Percentiles rank a stretch among this genome's conserved stretches.
Evolutionary conservation across 78 protist species (phyloP).

Genomic region (Dictyostelium discoideum): DNA sequence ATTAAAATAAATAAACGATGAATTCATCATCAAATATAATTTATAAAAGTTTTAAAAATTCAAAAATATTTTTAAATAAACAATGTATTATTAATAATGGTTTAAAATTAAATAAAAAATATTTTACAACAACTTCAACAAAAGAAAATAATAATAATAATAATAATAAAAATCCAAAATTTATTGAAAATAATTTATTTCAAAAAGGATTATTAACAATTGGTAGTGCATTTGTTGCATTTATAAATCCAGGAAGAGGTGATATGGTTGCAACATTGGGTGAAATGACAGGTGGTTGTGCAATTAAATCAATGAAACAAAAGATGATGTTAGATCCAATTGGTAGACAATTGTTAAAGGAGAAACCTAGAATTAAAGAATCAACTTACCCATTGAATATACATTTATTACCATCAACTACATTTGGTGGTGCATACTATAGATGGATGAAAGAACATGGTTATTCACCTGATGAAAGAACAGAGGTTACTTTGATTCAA

Average conservation of each 20-base stretch:
- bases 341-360: conserved; percentile 25
- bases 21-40: background rate
- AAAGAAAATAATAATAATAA: background rate
- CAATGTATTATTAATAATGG: background rate
- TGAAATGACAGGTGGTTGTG: conserved; percentile 72
- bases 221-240: conserved; percentile 60
- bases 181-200: conserved; percentile 44
- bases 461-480: conserved; percentile 77
- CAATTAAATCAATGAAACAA: conserved; percentile 22
- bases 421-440: conserved; percentile 86
- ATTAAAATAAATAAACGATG: background rate
- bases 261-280: conserved; percentile 78
- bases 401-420: conserved; percentile 39
- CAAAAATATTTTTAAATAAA: background rate
- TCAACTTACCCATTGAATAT: conserved; percentile 30
- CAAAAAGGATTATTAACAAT: conserved; percentile 64
- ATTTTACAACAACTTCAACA: background rate
- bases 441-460: conserved; percentile 53
- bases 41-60: background rate
- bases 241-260: conserved; percentile 61
- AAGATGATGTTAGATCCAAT: conserved; percentile 54
- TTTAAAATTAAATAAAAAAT: background rate
- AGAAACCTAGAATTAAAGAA: conserved; percentile 40
- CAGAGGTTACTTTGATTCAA: conserved; percentile 84
- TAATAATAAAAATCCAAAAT: background rate